Conservation (phyloP, 2,329 filamentous ascomycete genomes). For the Claviceps citrina region DNA sequence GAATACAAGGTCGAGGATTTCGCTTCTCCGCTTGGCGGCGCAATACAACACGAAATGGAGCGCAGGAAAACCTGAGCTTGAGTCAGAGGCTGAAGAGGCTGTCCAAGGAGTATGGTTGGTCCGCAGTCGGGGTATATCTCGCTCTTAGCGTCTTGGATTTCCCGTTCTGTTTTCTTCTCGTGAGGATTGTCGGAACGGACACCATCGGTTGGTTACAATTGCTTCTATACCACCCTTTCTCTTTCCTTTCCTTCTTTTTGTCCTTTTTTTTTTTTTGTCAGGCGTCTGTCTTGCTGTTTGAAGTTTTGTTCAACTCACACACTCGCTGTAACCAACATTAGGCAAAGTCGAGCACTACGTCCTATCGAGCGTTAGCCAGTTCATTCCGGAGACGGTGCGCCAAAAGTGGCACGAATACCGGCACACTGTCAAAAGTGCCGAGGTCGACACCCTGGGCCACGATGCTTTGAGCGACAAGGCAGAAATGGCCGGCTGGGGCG, state of each 20-base stretch:
- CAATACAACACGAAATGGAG: slow-evolving; percentile 11
- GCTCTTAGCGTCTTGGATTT: slow-evolving; percentile 74
- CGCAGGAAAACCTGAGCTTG: slow-evolving; percentile 31
- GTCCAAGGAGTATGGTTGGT: slow-evolving; percentile 86
- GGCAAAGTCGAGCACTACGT: slow-evolving; percentile 52
- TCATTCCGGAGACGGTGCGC: slow-evolving; percentile 46
- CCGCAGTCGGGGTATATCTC: slow-evolving; percentile 82
- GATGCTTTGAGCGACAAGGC: slow-evolving; percentile 29
- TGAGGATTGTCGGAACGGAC: slow-evolving; percentile 69
- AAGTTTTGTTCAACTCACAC: neutral
- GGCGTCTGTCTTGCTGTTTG: neutral
- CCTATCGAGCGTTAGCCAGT: slow-evolving; percentile 39
- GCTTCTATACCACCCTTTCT: no score
- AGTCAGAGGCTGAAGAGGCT: slow-evolving; percentile 66
- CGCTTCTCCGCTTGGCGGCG: slow-evolving; percentile 20
- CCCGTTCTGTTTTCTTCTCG: slow-evolving; percentile 84
- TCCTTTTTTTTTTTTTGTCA: neutral
- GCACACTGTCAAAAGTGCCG: slow-evolving; percentile 29
- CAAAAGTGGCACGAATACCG: slow-evolving; percentile 35
- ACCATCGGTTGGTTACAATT: slow-evolving; percentile 47
- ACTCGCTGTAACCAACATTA: slow-evolving; percentile 13
- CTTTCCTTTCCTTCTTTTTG: no score
- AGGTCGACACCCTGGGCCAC: slow-evolving; percentile 27
- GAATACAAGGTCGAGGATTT: slow-evolving; percentile 18
- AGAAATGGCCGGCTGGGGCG: slow-evolving; percentile 42